Conservation (phyloP, 257 asterid genomes). For the Solanum infundibuliforme region DNA sequence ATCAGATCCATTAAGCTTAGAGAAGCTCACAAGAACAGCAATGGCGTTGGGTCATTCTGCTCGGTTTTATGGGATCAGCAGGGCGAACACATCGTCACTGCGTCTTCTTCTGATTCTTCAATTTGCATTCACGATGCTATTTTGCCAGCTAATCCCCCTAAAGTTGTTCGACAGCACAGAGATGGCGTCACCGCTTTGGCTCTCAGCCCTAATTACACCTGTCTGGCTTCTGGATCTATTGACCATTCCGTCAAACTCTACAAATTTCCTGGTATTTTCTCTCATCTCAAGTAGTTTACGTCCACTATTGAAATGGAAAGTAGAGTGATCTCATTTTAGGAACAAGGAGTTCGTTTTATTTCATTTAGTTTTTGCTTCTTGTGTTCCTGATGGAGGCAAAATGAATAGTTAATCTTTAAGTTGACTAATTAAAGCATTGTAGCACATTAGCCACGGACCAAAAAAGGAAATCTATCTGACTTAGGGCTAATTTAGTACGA, state of each 20-base stretch:
- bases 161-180: conserved; percentile 54
- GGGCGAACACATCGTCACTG: conserved; percentile 65
- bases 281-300: background rate
- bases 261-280: conserved; percentile 66
- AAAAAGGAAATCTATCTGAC: background rate
- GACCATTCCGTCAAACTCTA: conserved; percentile 94
- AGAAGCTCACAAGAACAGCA: conserved; percentile 54
- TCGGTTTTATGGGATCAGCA: conserved; percentile 63
- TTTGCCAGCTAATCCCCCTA: conserved; percentile 47
- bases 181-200: conserved; percentile 88
- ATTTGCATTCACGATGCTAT: conserved; percentile 70
- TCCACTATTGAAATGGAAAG: background rate
- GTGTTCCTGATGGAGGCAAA: background rate
- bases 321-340: background rate
- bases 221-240: conserved; percentile 90
- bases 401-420: background rate
- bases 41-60: conserved; percentile 33
- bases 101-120: conserved; percentile 66
- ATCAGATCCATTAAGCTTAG: conserved; percentile 85
- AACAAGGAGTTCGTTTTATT: background rate
- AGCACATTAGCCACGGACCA: background rate
- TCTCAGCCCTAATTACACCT: conserved; percentile 67
- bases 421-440: background rate
- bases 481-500: background rate
- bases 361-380: background rate